Base-by-base conservation (phyloP, 192 early-diverging fungal species). In the Obelidium mucronatum region DNA sequence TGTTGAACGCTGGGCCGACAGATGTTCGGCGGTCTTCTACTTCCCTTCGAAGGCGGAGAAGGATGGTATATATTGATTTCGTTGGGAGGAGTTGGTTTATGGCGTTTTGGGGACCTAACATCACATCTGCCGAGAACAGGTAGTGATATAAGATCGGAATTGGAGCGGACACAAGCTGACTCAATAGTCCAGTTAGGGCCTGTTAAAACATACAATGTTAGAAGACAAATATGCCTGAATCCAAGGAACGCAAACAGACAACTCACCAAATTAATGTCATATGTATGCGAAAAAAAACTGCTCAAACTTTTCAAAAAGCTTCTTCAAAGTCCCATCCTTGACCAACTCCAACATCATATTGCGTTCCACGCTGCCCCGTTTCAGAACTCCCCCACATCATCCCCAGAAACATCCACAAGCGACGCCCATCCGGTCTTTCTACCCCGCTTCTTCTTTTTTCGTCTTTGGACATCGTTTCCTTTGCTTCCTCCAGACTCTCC, bases 171-270 rank as follows among this genome's bases (percentile, higher is more conserved):
- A 92, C 91, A 64, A 98, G 81, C n/a, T 93, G 91, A 0, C 93
- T 88, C 34, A 98, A 80, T 31, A 96, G 92, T 31, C 94, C 95
- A 0, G 97, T 98, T 31, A 98, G 81, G 0, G 95, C 94, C 76
- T 77, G 37, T 33, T 40, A 22, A 1, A 44, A 22, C 0, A 67
- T 67, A 24, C 35, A 59, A 1, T 1, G 52, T n/a, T n/a, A n/a
- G n/a, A n/a, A 19, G 33, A 0, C 17, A 8, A 52, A 8, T 53
- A 35, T 26, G 6, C 30, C 8, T 17, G 11, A 39, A 11, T 44
- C 42, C 42, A 44, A 44, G 5, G 6, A 44, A 17, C 17, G 5
- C 42, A 65, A 67, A 40, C 40, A 37, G 6, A 44, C 26, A n/a
- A 48, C 36, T 54, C 2, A 77, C 76, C 78, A 98, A 77, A 77